Conservation (phyloP, 352 stramenopile genomes). For the Globisporangium heterothallicum region DNA sequence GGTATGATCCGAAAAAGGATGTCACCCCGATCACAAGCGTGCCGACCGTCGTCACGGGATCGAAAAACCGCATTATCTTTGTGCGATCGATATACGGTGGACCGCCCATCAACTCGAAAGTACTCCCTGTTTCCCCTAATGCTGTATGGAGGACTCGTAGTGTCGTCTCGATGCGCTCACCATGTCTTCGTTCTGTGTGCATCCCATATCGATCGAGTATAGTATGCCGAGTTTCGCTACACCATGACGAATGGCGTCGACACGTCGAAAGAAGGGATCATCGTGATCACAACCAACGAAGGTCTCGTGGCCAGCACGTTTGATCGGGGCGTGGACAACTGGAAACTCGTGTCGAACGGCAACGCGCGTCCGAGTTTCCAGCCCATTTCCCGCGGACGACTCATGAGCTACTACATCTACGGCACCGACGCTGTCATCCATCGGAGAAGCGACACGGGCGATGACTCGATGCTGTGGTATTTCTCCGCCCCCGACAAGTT, state of each 20-base stretch:
- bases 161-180: too few species aligned
- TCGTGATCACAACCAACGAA: constrained; percentile 67
- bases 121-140: constrained; percentile 8
- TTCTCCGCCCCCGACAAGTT: constrained; percentile 84
- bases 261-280: constrained; percentile 62
- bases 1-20: constrained; percentile 80
- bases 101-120: constrained; percentile 54
- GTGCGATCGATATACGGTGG: constrained; percentile 54
- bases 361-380: constrained; percentile 36
- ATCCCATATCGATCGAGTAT: background rate
- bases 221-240: constrained; percentile 87
- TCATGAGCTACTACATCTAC: constrained; percentile 90
- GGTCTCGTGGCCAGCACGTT: constrained; percentile 84
- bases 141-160: too few species aligned
- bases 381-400: constrained; percentile 52
- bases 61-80: constrained; percentile 86
- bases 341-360: constrained; percentile 71
- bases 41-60: constrained; percentile 66
- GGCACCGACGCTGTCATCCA: constrained; percentile 66
- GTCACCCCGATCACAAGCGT: constrained; percentile 47
- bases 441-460: constrained; percentile 48
- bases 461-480: constrained; percentile 83
- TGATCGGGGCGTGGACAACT: constrained; percentile 69
- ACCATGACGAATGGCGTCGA: constrained; percentile 68
- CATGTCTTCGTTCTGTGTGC: background rate